Base-by-base conservation (phyloP, 116 monocot species). In the Phalaenopsis hybrid region DNA sequence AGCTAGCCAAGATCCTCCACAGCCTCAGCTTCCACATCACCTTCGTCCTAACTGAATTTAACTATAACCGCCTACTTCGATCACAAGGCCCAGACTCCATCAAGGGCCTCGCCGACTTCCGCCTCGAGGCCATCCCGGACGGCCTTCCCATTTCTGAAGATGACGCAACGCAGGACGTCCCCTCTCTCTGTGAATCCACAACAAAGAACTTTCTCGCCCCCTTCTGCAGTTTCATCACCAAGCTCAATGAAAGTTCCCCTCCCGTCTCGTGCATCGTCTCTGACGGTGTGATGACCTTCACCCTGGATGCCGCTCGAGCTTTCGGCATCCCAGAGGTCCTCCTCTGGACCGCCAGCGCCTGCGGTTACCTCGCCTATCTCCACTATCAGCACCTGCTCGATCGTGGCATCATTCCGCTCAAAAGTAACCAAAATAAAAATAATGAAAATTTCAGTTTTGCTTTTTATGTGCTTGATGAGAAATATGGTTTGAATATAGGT, bases 1-100 rank as follows among this genome's bases (percentile, higher is more conserved):
- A 70, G 68, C 69, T 88, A 8, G 84, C 82, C 84, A 85, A 88
- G 59, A 74, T 88, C 80, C 79, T 88, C 82, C 84, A 88, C 70
- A 11, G 75, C 76, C 59, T 4, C 72, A 81, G 83, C 76, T 87
- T 89, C 87, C 82, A 84, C 81, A 78, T 89, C 74, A 91, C 91
- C 81, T 89, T 89, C 86, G 89, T 91, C 83, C 84, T 87, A 79
- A 85, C 91, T 65, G 84, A 89, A 45, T 80, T 83, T 83, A 85
- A 91, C 85, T 85, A 85, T 80, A 79, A 50, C 6, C 87, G 85
- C 70, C 84, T 90, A 18, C 78, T 88, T 63, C 85, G 87, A 7
- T 81, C 84, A 5, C 61, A 57, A 1, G 87, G 84, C 74, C 79
- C 55, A 6, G 8, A 11, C 2, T 46, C 57, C 75, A 59, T 84